A percentile compares a stretch with the other conserved stretches of the same genome.
Conservation (phyloP, 192 early-diverging fungal species). For the Oehlia diaphana region DNA sequence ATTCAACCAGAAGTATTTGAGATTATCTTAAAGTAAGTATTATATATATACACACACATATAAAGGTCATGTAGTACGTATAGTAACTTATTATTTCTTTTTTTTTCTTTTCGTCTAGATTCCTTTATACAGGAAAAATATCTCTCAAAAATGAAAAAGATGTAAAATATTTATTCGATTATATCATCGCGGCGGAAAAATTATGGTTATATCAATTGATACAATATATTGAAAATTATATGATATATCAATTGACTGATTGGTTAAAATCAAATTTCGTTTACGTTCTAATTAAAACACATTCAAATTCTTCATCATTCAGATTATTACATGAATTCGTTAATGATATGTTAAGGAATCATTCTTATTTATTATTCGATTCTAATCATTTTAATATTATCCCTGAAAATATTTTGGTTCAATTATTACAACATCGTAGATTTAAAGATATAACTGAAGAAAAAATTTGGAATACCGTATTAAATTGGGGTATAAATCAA, state of each 20-base stretch:
- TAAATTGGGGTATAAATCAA: constrained; percentile 19
- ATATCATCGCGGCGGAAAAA: neutral
- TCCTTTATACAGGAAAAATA: neutral
- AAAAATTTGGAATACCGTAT: neutral
- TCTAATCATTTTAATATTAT: neutral
- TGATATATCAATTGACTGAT: neutral
- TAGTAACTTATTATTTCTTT: neutral
- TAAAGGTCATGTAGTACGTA: neutral
- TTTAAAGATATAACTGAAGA: neutral
- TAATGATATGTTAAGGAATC: neutral
- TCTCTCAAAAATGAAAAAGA: neutral
- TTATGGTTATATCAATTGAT: constrained; percentile 7
- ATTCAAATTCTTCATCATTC: neutral
- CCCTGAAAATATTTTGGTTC: neutral
- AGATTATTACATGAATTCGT: neutral
- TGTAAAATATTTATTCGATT: neutral
- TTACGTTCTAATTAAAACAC: neutral
- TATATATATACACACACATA: no score
- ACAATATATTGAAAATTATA: neutral
- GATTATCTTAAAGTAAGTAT: constrained; percentile 10
- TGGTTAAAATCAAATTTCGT: constrained; percentile 2
- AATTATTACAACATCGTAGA: neutral
- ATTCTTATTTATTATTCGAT: neutral
- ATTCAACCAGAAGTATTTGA: constrained; percentile 23
- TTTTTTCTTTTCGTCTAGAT: neutral